Evolutionary conservation across 2,329 filamentous ascomycete species (phyloP), one percentile per base, ranked within the genome.

Genomic region (Penicillium sp.): DNA sequence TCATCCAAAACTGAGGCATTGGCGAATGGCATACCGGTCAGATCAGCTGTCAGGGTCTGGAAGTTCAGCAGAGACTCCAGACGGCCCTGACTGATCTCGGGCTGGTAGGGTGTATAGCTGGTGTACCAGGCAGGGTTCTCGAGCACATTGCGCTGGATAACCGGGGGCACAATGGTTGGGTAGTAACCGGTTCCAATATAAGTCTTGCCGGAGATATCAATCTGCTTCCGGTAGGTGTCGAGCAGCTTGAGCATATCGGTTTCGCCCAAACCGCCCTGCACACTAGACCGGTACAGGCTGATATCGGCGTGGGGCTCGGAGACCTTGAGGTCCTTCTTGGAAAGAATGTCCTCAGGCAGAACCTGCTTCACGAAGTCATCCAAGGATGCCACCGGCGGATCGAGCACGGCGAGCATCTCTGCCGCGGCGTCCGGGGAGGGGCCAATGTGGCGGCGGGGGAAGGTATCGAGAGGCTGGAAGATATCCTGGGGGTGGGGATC

Each of bases 111-210:
- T 0, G 93, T 97, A 74, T 97, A 97, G 77, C 91, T 96, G 39
- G 93, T 97, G 74, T 97, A 97, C 93, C 93, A 97, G 10, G 87
- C 91, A 6, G 93, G 93, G 72, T 89, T 93, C 80, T 97, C 91
- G 55, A 97, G 79, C 5, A 97, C 82, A 71, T 97, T 97, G 63
- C 92, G 83, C 80, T 94, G 90, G 72, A 97, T 96, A 54, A 97
- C 92, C 53, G 90, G 84, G 5, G 93, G 93, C 1, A 90, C 88
- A 63, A 88, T 83, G n/a, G 91, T 93, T 35, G 86, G 87, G 62
- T 93, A 91, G 80, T 97, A 97, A 55, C 93, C 93, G 55, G 84
- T 85, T 5, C 93, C 93, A 62, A 96, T 92, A 69, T 93, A 89
- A 68, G 85, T 70, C 54, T 75, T 86, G 60, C 81, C 79, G 50